Conservation (phyloP, 225 moss, liverwort and hornwort genomes). For the Thuidium tamariscinum region DNA sequence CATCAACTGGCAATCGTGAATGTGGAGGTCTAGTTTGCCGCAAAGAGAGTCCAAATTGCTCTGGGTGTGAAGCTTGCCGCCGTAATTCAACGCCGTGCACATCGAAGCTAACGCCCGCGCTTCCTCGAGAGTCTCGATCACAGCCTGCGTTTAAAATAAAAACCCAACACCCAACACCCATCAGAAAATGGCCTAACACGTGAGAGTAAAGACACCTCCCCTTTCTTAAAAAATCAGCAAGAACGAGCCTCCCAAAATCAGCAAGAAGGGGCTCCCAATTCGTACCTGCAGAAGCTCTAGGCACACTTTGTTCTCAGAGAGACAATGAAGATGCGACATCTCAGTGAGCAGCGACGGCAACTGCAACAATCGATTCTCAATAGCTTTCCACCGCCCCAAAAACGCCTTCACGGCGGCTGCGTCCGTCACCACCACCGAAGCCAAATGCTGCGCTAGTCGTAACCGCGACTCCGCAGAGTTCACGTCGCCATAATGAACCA, state of each 20-base stretch:
- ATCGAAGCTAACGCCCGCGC: slow-evolving; percentile 52
- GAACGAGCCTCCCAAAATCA: not conserved
- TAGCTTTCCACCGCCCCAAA: slow-evolving; percentile 89
- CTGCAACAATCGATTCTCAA: slow-evolving; percentile 65
- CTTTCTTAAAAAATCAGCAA: not conserved
- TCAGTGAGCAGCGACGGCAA: slow-evolving; percentile 61
- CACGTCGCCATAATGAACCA: slow-evolving; percentile 21
- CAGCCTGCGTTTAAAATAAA: not conserved
- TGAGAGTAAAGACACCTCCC: not conserved
- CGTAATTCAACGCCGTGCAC: slow-evolving; percentile 75
- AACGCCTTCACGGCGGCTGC: slow-evolving; percentile 76
- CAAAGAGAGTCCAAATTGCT: slow-evolving; percentile 77
- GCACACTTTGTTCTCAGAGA: slow-evolving; percentile 57
- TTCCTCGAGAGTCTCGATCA: slow-evolving; percentile 62
- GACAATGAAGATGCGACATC: slow-evolving; percentile 71
- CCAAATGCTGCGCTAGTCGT: slow-evolving; percentile 65
- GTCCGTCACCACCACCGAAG: slow-evolving; percentile 36
- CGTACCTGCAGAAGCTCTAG: slow-evolving; percentile 52
- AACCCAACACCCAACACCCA: not conserved
- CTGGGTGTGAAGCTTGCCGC: slow-evolving; percentile 90
- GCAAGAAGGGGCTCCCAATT: not conserved
- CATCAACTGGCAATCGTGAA: slow-evolving; percentile 91
- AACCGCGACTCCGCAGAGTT: slow-evolving; percentile 53
- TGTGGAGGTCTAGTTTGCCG: slow-evolving; percentile 64
- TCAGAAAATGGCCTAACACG: not conserved